Base-by-base conservation (phyloP, 2,329 filamentous ascomycete species). In the Monosporascus cannonballus region DNA sequence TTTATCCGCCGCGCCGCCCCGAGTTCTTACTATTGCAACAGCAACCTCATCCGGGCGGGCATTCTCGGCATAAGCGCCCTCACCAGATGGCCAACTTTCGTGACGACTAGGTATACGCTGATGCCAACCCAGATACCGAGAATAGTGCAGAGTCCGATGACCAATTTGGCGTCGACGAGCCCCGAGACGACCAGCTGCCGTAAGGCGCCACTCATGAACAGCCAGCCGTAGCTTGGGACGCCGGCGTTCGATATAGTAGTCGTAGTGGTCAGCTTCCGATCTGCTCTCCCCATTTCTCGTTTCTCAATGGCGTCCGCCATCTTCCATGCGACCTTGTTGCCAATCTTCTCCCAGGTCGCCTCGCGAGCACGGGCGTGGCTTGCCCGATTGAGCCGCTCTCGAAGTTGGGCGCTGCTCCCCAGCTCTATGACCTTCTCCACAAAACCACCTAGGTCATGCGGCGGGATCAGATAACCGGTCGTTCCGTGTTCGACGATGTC, bases 291-390 rank as follows among this genome's bases (percentile, higher is more conserved):
- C 25, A 59, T 64, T 47, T 71, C 68, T 22, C 77, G 68, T 46
- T 77, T 71, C 17, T 75, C 71, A 48, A 81, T 78, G n/a, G 71
- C 72, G 49, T 79, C 75, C 3, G 76, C 71, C 70, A 88, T 80
- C 53, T 80, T 77, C 76, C 81, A 83, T 3, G 85, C 85, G 1
- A 87, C 85, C 48, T 79, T 81, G 60, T 86, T 85, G 69, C 86
- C 86, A 67, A 88, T 86, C 69, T 80, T 85, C 54, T 87, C 83
- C 86, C 85, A 89, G 0, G 83, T 88, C 3, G 81, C 84, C 48
- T 83, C 75, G 54, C 79, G 79, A 0, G 84, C 85, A 55, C 83
- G 78, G 20, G 65, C 63, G 50, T 84, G 75, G 1, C 82, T 78
- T 8, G 73, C 70, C 0, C 54, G 52, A 2, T 72, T 69, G 70